These are phyloP conservation scores for Lentinula sp. DNA, from an alignment of 768 basidiomycete genomes.

Conservation along the genomic window DNA sequence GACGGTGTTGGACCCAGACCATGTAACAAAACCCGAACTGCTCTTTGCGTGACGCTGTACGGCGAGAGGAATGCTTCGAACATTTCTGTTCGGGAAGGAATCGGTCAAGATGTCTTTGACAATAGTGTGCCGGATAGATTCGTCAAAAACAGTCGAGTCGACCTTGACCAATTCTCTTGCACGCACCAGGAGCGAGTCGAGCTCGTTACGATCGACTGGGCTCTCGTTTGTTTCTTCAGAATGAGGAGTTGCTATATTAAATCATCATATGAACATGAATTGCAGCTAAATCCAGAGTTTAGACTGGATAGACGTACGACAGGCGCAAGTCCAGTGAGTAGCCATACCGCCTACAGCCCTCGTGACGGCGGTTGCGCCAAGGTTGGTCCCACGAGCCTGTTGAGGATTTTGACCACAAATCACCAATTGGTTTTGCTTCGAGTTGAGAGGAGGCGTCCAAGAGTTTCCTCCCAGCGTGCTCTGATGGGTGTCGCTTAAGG, in stretches of 20 bases:
- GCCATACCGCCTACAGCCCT: constrained; percentile 7
- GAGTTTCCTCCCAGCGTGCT: neutral
- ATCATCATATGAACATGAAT: neutral
- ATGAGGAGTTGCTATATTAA: neutral
- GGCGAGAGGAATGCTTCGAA: constrained; percentile 5
- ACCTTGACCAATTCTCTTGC: constrained; percentile 1
- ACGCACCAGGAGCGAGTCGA: neutral
- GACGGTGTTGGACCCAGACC: constrained; percentile 5
- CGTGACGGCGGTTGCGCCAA: neutral
- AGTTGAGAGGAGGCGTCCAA: neutral
- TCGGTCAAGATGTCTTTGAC: constrained; percentile 1
- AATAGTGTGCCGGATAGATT: constrained; percentile 5
- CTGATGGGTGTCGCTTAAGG: neutral
- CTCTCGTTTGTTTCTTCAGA: neutral
- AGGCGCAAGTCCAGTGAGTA: constrained; percentile 5
- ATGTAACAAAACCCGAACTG: constrained; percentile 2
- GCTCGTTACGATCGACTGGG: neutral
- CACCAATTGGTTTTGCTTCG: neutral
- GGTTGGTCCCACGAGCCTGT: neutral
- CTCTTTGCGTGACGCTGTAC: neutral
- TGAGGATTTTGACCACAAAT: neutral
- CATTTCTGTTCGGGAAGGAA: neutral
- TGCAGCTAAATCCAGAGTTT: neutral
- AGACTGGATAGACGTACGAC: neutral
- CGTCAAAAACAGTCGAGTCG: neutral